phyloP scores from a whole-genome alignment of 441 rosid species.

The Populus hybrid region DNA sequence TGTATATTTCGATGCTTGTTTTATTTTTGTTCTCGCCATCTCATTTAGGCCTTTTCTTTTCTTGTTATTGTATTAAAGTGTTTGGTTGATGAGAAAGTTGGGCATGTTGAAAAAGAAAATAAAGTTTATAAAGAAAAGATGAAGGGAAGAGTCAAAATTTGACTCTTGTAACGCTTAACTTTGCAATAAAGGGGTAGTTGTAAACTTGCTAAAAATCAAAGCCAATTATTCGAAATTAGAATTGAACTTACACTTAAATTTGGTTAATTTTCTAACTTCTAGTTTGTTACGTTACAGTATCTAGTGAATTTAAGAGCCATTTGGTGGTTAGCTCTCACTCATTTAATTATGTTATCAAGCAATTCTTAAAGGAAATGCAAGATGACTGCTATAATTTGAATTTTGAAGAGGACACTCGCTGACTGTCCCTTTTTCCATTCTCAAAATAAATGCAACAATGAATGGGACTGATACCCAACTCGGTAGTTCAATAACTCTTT shows the following conservation, averaged over 20 bases:
- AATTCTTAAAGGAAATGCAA: not conserved
- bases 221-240: not conserved
- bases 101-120: not conserved
- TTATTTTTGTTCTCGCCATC: not conserved
- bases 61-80: not conserved
- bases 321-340: not conserved
- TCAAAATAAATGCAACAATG: not conserved
- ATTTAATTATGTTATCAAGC: not conserved
- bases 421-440: not conserved
- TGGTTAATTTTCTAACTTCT: not conserved
- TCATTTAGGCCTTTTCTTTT: not conserved
- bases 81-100: slow-evolving; percentile 11
- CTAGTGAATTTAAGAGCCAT: not conserved
- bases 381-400: not conserved
- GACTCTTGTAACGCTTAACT: not conserved
- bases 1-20: slow-evolving; percentile 28
- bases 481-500: slow-evolving; percentile 18
- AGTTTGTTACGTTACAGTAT: not conserved
- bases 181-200: not conserved
- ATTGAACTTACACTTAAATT: not conserved
- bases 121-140: not conserved
- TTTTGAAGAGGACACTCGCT: not conserved
- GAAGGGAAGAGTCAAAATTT: not conserved
- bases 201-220: not conserved
- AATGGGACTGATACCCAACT: slow-evolving; percentile 21